These are phyloP conservation scores for Populus pruinosa DNA, from an alignment of 345 rosid species.

Conservation along the genomic window DNA sequence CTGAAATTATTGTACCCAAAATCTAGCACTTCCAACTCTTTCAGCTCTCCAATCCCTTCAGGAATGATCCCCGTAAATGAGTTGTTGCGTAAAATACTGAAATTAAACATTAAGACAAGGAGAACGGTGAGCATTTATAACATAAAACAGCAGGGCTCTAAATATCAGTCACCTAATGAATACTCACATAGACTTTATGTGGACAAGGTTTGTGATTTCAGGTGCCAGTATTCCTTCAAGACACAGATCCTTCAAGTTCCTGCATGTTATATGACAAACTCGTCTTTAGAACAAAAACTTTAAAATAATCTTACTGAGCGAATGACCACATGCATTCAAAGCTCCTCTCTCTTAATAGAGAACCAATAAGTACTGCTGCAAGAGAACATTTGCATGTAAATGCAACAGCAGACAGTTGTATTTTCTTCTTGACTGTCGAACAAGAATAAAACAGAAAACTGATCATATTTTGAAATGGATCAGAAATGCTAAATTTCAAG, in stretches of 20 bases:
- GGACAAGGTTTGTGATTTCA: slow-evolving; percentile 53
- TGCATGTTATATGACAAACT: slow-evolving; percentile 25
- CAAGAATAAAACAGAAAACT: no score
- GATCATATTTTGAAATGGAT: no score
- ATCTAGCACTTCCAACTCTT: slow-evolving; percentile 73
- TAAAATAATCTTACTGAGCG: not conserved
- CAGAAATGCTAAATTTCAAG: no score
- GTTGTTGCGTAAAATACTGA: slow-evolving; percentile 77
- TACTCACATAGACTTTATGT: slow-evolving; percentile 72
- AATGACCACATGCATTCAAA: not conserved
- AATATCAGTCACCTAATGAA: not conserved
- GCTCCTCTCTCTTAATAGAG: no score
- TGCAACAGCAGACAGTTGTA: not conserved
- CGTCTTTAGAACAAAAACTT: not conserved
- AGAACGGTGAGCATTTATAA: not conserved
- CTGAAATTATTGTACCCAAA: slow-evolving; percentile 74
- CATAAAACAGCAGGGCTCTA: not conserved
- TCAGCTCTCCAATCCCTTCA: slow-evolving; percentile 58
- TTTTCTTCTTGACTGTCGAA: no score
- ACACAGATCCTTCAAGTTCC: slow-evolving; percentile 70
- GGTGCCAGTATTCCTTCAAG: slow-evolving; percentile 72
- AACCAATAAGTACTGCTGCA: not conserved
- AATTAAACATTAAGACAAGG: slow-evolving; percentile 8
- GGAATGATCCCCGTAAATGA: slow-evolving; percentile 74
- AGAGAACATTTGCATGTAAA: not conserved